Conservation (phyloP, 441 rosid genomes). For the Raphanus hybrid region DNA sequence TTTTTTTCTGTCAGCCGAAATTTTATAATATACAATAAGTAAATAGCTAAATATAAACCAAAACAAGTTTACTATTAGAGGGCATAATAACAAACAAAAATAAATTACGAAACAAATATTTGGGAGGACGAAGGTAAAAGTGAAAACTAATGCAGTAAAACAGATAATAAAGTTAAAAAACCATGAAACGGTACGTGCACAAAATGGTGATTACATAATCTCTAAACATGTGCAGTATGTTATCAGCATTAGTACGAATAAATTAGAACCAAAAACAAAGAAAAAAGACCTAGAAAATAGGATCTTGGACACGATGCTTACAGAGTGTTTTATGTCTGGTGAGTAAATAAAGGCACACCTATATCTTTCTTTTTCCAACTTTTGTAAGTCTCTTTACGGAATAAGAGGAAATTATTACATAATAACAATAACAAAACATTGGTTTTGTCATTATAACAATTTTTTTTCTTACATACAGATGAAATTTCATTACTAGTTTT, state of each 20-base stretch:
- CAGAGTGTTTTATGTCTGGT: conserved; percentile 12
- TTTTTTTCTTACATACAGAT: not conserved
- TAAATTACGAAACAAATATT: not conserved
- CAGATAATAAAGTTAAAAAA: not conserved
- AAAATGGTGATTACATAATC: conserved; percentile 12
- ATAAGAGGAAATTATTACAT: conserved; percentile 20
- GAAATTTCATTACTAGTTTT: not conserved
- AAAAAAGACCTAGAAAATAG: conserved; percentile 18
- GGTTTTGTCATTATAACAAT: not conserved
- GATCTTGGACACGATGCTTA: conserved; percentile 31
- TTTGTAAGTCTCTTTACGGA: conserved; percentile 11
- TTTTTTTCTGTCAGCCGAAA: not conserved
- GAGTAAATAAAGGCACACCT: conserved; percentile 25
- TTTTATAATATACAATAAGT: not conserved
- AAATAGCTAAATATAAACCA: not conserved
- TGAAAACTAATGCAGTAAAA: conserved; percentile 22
- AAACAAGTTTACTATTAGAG: not conserved
- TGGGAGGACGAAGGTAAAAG: not conserved
- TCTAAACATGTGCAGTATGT: not conserved
- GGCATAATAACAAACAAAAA: not conserved
- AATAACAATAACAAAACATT: conserved; percentile 10
- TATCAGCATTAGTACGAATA: no score
- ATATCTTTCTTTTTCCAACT: conserved; percentile 6
- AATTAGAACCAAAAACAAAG: not conserved
- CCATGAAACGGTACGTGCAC: not conserved